Evolutionary conservation across 768 basidiomycete genomes (phyloP), one percentile per base, ranked within the genome.

Genomic region (Lactarius quietus): DNA sequence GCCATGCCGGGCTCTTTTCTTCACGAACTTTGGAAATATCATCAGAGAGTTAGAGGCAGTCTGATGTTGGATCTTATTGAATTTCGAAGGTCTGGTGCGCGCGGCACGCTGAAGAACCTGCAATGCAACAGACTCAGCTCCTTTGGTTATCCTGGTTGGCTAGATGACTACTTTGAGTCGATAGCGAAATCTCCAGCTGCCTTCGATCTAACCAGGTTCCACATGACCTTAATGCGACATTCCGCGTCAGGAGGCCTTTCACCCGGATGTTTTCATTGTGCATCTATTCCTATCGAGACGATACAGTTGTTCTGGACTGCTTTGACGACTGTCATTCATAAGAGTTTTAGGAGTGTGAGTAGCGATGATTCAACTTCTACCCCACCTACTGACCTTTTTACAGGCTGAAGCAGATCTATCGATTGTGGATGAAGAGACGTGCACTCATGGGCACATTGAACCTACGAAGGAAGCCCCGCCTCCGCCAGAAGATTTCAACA

Each of bases 191-290:
- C 23, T 15, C 59, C 59, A 15, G 43, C 59, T 33, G 18, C 18
- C n/a, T 54, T 57, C 20, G 28, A 45, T 33, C 33, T 51, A 18
- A 63, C 56, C 2, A 51, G 36, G 35, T 63, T 63, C 57, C 62
- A 63, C 56, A 38, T 63, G 33, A 15, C 62, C 3, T 39, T 56
- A 56, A 57, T 33, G 10, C 62, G 33, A 29, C 62, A 62, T 54
- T 41, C 29, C 20, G 20, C 39, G 6, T 3, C n/a, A 14, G 15
- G 36, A 18, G n/a, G 18, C n/a, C 15, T 29, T 1, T 53, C 17
- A 31, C n/a, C 52, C 8, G n/a, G 52, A 26, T 62, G 62, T 48
- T 18, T 26, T 33, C 29, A 48, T 3, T 61, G 59, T 29, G 59
- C 48, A 26, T 52, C 48, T 17, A 38, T 57, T 15, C 7, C 56